Conservation (phyloP, 495 filamentous ascomycete species). For the Glarea lozoyensis region DNA sequence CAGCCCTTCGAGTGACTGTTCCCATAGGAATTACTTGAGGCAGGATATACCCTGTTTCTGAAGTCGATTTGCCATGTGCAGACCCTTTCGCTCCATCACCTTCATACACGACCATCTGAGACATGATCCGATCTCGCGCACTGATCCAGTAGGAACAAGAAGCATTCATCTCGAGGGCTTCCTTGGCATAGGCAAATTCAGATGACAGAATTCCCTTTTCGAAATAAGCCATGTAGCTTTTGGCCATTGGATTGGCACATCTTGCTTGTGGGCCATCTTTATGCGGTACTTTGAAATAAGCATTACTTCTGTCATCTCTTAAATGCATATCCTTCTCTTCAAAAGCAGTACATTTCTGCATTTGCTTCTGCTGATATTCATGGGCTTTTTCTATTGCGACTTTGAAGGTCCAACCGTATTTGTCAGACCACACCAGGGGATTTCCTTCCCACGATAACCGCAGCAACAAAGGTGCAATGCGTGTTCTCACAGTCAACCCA, state of each 20-base stretch:
- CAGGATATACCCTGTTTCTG: slow-evolving; percentile 74
- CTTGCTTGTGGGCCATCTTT: slow-evolving; percentile 84
- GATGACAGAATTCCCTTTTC: slow-evolving; percentile 81
- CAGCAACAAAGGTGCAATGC: slow-evolving; percentile 80
- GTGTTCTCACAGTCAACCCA: slow-evolving; percentile 74
- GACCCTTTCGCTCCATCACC: slow-evolving; percentile 35
- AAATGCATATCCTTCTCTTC: slow-evolving; percentile 60
- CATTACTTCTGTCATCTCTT: slow-evolving; percentile 52
- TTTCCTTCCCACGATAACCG: slow-evolving; percentile 81
- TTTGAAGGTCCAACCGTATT: slow-evolving; percentile 84
- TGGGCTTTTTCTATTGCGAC: slow-evolving; percentile 55
- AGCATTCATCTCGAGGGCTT: slow-evolving; percentile 95
- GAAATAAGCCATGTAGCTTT: slow-evolving; percentile 83
- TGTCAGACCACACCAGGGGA: slow-evolving; percentile 87
- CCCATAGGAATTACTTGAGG: slow-evolving; percentile 99
- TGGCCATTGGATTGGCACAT: slow-evolving; percentile 79
- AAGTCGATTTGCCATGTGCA: slow-evolving; percentile 6
- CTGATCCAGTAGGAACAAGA: slow-evolving; percentile 99
- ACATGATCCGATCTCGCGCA: slow-evolving; percentile 81
- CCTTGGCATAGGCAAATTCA: slow-evolving; percentile 81
- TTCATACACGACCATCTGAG: slow-evolving; percentile 87
- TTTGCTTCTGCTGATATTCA: slow-evolving; percentile 59
- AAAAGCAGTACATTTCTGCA: slow-evolving; percentile 63
- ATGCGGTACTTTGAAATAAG: slow-evolving; percentile 92
- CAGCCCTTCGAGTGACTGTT: slow-evolving; percentile 90